A percentile compares a stretch with the other conserved stretches of the same genome.
phyloP scores from a whole-genome alignment of 495 filamentous ascomycete genomes.

The Penicillium chermesinum region DNA sequence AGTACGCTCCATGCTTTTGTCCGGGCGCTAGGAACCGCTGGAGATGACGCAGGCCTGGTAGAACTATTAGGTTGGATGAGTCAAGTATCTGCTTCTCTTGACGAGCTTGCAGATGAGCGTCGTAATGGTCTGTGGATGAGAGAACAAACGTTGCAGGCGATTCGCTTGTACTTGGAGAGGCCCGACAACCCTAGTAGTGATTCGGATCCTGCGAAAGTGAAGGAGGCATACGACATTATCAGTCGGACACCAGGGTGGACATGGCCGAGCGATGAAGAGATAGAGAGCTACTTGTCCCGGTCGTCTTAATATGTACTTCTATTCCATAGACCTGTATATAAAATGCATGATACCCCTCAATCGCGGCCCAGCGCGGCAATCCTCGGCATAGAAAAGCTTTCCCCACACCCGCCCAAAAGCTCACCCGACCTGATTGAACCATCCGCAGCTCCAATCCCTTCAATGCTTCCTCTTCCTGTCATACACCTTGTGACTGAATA shows the following conservation, averaged over 20 bases:
- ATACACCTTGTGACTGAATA: constrained; percentile 5
- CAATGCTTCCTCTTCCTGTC: neutral
- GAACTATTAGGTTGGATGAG: constrained; percentile 52
- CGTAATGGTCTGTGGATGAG: constrained; percentile 40
- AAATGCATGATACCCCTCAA: constrained; percentile 8
- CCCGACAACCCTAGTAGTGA: constrained; percentile 2
- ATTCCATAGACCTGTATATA: constrained; percentile 7
- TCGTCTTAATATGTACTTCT: constrained; percentile 22
- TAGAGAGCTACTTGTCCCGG: constrained; percentile 37
- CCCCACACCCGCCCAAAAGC: neutral
- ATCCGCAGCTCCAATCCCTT: neutral
- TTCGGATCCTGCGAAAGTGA: constrained; percentile 12
- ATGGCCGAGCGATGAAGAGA: constrained; percentile 52
- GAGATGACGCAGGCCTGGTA: constrained; percentile 47
- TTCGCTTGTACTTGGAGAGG: constrained; percentile 49
- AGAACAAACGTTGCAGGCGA: constrained; percentile 47
- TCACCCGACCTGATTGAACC: neutral
- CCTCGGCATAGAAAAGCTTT: constrained; percentile 13
- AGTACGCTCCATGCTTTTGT: constrained; percentile 50
- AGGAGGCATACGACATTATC: constrained; percentile 41
- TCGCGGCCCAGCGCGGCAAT: constrained; percentile 13
- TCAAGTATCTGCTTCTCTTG: constrained; percentile 29
- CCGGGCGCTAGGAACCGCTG: constrained; percentile 44
- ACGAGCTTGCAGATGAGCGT: constrained; percentile 34
- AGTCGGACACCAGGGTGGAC: constrained; percentile 43